Evolutionary conservation across 306 rosid species (phyloP).

Genomic region (Dalbergia cultrata): DNA sequence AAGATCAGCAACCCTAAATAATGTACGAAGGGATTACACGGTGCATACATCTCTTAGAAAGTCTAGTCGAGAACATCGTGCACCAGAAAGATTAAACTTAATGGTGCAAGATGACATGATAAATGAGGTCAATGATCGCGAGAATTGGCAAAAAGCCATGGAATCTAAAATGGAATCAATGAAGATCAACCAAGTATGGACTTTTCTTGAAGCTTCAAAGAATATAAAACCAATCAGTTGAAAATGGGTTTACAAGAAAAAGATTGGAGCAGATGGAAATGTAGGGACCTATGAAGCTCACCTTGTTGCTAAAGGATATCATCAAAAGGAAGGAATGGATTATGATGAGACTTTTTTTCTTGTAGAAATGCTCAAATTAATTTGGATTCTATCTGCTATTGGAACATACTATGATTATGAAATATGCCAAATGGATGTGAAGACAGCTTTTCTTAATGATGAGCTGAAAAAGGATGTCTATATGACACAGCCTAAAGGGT

Average conservation of each 20-base stretch:
- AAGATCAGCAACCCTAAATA: too few species aligned
- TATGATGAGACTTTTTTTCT: neutral
- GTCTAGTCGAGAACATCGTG: too few species aligned
- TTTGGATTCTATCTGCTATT: neutral
- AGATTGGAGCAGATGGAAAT: neutral
- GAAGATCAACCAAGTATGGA: neutral
- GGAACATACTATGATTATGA: neutral
- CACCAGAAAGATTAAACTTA: too few species aligned
- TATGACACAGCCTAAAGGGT: neutral
- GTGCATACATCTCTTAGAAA: too few species aligned
- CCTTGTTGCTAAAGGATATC: too few species aligned
- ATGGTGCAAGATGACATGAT: too few species aligned
- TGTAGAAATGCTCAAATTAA: neutral
- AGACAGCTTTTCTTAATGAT: neutral
- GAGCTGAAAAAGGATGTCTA: neutral
- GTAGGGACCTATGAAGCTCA: neutral
- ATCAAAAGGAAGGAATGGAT: neutral
- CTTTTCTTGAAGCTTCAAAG: neutral
- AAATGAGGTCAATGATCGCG: too few species aligned
- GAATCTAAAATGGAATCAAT: neutral
- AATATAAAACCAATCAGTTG: neutral
- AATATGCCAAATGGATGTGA: neutral
- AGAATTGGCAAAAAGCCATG: neutral
- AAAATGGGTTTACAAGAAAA: neutral
- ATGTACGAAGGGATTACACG: too few species aligned